Base-by-base conservation (phyloP, 257 asterid genomes). In the Asclepias syriaca region DNA sequence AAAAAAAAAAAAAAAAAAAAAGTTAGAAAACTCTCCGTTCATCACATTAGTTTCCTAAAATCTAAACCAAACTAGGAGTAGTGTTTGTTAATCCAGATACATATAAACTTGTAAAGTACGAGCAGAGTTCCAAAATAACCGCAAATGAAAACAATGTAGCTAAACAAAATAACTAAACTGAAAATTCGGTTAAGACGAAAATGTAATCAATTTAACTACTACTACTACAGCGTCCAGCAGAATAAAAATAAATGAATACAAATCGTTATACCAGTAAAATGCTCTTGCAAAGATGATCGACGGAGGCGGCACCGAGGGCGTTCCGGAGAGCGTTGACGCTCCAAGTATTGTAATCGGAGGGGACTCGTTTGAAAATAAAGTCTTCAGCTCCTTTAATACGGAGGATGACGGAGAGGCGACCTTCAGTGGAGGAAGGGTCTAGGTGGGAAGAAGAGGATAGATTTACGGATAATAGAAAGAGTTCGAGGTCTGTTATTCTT, bases 201-300 rank as follows among this genome's bases (percentile, higher is more conserved):
- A 57, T 15, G 13, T 15, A 1, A 61, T 32, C 68, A 16, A 63
- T 7, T 18, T 63, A 77, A 7, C 24, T 14, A 61, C 40, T 24
- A 24, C 27, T 6, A 7, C 40, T 14, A 61, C 40, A 5, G 21
- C 40, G 10, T 16, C 15, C 45, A 3, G 61, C 8, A 43, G 58
- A 69, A 80, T 14, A 73, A 46, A 16, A 34, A 15, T 29, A 56
- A 21, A 8, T 32, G 76, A 8, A 67, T 1, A 51, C 0, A 50
- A 11, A 34, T 14, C 9, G 69, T 21, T 10, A 18, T 87, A 94
- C 99, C 98, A 95, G 78, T 68, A 92, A 98, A 75, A 95, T 92
- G 90, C 99, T 95, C 85, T 92, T 95, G 95, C 99, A 95, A 80
- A 95, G 96, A 80, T 95, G 99, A 61, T 92, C 80, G 66, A 90